A percentile compares a stretch with the other conserved stretches of the same genome.
phyloP scores from a whole-genome alignment of 306 rosid genomes.

The Elaeagnus macrophylla region DNA sequence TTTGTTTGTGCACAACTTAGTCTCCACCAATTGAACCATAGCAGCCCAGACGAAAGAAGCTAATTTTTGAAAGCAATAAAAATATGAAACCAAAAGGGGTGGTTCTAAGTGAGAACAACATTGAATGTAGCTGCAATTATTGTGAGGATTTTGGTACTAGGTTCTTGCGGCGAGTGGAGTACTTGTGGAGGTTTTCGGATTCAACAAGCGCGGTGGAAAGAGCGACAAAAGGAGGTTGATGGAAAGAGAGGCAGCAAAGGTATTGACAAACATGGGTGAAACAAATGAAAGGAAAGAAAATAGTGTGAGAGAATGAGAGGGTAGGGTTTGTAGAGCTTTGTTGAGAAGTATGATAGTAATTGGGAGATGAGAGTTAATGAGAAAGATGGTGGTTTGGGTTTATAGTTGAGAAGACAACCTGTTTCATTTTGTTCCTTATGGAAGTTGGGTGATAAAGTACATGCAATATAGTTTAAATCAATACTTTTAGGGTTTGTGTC shows the following conservation, averaged over 20 bases:
- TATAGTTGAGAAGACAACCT: constrained; percentile 78
- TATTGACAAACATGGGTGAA: constrained; percentile 43
- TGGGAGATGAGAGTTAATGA: constrained; percentile 83
- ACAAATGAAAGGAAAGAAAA: constrained; percentile 70
- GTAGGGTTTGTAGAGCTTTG: constrained; percentile 63
- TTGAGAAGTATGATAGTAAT: constrained; percentile 66
- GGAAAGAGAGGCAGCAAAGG: constrained; percentile 91
- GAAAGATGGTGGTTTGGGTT: constrained; percentile 41
- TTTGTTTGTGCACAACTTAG: constrained; percentile 81
- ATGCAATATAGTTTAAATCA: constrained; percentile 6
- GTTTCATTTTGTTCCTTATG: constrained; percentile 77
- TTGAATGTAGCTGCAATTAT: constrained; percentile 56
- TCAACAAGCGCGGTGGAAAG: constrained; percentile 63
- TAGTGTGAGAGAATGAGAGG: constrained; percentile 75
- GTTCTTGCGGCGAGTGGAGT: constrained; percentile 53
- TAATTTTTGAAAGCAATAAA: constrained; percentile 45
- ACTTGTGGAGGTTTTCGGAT: constrained; percentile 69
- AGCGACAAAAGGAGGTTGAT: constrained; percentile 69
- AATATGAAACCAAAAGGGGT: constrained; percentile 66
- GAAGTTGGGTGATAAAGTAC: constrained; percentile 33
- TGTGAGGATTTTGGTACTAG: constrained; percentile 57
- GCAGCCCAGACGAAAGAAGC: constrained; percentile 45
- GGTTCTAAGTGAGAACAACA: constrained; percentile 66
- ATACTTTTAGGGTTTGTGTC: too few relatives aligned
- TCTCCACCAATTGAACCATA: constrained; percentile 60